phyloP scores from a whole-genome alignment of 2,329 filamentous ascomycete genomes.

The Diaporthe aspalathi region DNA sequence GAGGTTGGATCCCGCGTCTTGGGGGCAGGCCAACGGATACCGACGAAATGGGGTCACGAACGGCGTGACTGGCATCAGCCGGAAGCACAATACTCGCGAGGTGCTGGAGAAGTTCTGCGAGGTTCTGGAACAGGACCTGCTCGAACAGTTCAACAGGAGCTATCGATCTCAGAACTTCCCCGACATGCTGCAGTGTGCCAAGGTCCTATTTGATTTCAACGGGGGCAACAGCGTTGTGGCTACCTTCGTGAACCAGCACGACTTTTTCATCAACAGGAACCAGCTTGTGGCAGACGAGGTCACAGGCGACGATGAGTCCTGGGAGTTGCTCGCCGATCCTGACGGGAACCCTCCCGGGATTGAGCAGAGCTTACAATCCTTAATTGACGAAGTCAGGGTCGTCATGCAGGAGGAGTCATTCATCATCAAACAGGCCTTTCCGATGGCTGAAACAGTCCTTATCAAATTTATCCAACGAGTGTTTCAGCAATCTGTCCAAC shows the following conservation, averaged over 20 bases:
- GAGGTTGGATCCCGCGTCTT: conserved; percentile 82
- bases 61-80: conserved; percentile 57
- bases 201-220: conserved; percentile 94
- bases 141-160: conserved; percentile 97
- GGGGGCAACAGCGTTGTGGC: conserved; percentile 95
- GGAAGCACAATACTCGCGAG: conserved; percentile 79
- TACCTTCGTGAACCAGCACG: conserved; percentile 97
- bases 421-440: conserved; percentile 96
- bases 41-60: conserved; percentile 62
- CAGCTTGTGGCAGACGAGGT: conserved; percentile 92
- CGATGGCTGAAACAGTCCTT: conserved; percentile 94
- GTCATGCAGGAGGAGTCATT: conserved; percentile 97
- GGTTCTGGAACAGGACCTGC: conserved; percentile 90
- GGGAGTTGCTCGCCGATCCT: conserved; percentile 94
- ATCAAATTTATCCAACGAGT: conserved; percentile 94
- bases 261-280: conserved; percentile 97
- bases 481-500: conserved; percentile 98
- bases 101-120: conserved; percentile 97
- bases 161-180: conserved; percentile 96
- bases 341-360: conserved; percentile 92
- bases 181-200: conserved; percentile 97
- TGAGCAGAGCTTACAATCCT: conserved; percentile 89
- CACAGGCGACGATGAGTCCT: conserved; percentile 77
- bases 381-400: conserved; percentile 93
- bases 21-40: conserved; percentile 71